A percentile compares a stretch with the other conserved stretches of the same genome.
Evolutionary conservation across 208 protist genomes (phyloP).

Genomic region (Wallacemonas sp.): DNA sequence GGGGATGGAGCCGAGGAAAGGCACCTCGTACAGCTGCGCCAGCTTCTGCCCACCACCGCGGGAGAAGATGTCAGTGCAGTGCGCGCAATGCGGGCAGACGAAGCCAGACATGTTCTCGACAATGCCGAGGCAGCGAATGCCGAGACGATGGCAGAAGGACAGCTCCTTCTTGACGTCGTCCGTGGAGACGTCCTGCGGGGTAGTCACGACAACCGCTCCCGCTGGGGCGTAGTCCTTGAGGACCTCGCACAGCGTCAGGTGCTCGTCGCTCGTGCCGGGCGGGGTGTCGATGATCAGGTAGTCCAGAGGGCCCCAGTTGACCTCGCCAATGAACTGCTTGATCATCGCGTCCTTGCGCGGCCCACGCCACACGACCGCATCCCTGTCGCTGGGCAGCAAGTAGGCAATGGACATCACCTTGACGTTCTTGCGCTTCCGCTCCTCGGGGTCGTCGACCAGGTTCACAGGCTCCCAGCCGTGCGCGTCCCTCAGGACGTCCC

Average conservation of each 20-base stretch:
- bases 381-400: constrained; percentile 93
- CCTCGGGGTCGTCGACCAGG: constrained; percentile 19
- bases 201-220: constrained; percentile 91
- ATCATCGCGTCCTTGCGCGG: constrained; percentile 94
- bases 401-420: constrained; percentile 98
- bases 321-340: constrained; percentile 91
- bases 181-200: constrained; percentile 88
- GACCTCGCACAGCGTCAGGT: constrained; percentile 88
- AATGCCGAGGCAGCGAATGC: constrained; percentile 87
- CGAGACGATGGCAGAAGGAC: constrained; percentile 87
- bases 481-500: constrained; percentile 85
- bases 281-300: constrained; percentile 94
- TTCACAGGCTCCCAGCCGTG: constrained; percentile 87
- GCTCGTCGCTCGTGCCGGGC: constrained; percentile 93
- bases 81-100: constrained; percentile 91
- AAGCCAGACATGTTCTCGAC: constrained; percentile 95
- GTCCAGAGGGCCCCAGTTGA: constrained; percentile 89
- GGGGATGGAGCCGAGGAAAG: constrained; percentile 81
- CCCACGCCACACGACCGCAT: constrained; percentile 98
- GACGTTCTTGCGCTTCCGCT: constrained; percentile 20
- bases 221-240: constrained; percentile 56
- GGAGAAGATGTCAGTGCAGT: constrained; percentile 90
- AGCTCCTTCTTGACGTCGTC: constrained; percentile 94
- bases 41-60: constrained; percentile 78
- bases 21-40: constrained; percentile 77